These are phyloP conservation scores for Panus rudis DNA, from an alignment of 768 basidiomycete species.

Conservation along the genomic window DNA sequence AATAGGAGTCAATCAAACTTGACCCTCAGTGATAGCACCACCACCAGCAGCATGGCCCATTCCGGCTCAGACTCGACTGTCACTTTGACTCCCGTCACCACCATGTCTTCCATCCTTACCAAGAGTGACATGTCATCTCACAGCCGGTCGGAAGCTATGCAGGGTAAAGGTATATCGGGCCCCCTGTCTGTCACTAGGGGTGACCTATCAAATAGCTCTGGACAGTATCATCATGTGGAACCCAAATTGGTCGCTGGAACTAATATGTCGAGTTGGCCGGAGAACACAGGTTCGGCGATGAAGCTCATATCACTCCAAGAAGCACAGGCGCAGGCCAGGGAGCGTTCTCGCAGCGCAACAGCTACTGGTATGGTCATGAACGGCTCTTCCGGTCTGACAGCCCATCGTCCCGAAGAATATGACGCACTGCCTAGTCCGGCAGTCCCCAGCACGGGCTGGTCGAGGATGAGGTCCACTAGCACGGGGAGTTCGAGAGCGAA, in stretches of 20 bases:
- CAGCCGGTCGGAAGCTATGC: not conserved
- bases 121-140: conserved; percentile 8
- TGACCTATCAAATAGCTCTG: not conserved
- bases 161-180: conserved; percentile 20
- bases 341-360: conserved; percentile 45
- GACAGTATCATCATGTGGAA: not conserved
- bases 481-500: conserved; percentile 40
- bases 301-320: conserved; percentile 72
- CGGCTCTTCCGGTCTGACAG: conserved; percentile 1
- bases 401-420: conserved; percentile 4
- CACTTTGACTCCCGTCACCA: conserved; percentile 21
- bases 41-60: conserved; percentile 23
- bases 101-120: conserved; percentile 16
- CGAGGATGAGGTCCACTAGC: conserved; percentile 57
- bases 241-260: not conserved
- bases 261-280: conserved; percentile 40
- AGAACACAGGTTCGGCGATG: conserved; percentile 42
- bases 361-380: conserved; percentile 6
- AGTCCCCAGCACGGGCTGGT: conserved; percentile 10
- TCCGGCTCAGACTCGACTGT: conserved; percentile 20
- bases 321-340: conserved; percentile 54
- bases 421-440: not conserved
- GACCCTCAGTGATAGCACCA: conserved; percentile 41
- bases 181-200: conserved; percentile 18
- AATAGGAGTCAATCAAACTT: conserved; percentile 43